Base-by-base conservation (phyloP, 1,284 basidiomycete species). In the Ganoderma lucidum region DNA sequence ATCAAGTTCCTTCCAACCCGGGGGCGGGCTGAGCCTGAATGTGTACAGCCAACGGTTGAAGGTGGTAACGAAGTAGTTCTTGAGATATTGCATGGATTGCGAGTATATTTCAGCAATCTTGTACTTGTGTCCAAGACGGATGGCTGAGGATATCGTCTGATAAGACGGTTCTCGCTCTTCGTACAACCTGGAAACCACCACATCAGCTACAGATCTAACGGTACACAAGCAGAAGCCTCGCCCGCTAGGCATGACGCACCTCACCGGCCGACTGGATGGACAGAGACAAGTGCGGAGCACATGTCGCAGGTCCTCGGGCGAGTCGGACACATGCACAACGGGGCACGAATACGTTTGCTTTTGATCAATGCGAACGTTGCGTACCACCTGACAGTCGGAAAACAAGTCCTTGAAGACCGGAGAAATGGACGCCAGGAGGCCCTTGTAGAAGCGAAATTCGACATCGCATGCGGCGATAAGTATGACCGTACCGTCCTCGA, bases 81-180 rank as follows among this genome's bases (percentile, higher is more conserved):
- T 63, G 6, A 70, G 69, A 30, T 37, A 60, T 0, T 32, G 6
- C 39, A 65, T 0, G 30, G 62, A 35, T 12, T 67, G 55, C 6
- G 56, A 55, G 55, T 48, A 56, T 1, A 72, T 37, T 1, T 8
- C 14, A 4, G 15, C 19, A 12, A 72, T 67, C 56, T 72, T 23
- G 51, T 72, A 70, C 68, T 72, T 69, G 51, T 65, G 62, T 1
- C 71, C 68, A 0, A 72, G 63, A 4, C 68, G 66, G 12, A 72
- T 68, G 45, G 19, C 51, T 0, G 67, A 65, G 0, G 67, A 67
- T 17, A 68, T 28, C 15, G 19, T 30, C n/a, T 32, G 28, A n/a
- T n/a, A 63, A 3, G 65, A 53, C 6, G 62, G 51, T 3, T 42
- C 14, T 12, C 19, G 45, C 2, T 35, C 30, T 2, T 23, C 17